Evolutionary conservation across 1,139 yeast species (phyloP).

Genomic region (Nakaseomyces delphensis): DNA sequence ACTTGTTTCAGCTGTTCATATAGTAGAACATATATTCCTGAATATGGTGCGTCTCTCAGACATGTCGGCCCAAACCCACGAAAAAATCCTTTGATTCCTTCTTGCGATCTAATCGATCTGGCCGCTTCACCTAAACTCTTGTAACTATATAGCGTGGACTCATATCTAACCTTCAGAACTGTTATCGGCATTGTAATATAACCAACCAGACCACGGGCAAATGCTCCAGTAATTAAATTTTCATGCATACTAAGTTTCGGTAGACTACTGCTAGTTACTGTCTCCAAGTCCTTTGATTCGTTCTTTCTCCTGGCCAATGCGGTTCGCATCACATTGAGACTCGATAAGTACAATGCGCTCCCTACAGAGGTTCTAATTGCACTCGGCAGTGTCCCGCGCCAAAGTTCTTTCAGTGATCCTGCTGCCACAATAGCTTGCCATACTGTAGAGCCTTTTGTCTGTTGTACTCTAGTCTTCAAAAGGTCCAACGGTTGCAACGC

Average conservation of each 20-base stretch:
- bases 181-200: conserved; percentile 96
- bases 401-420: conserved; percentile 46
- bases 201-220: conserved; percentile 77
- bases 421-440: conserved; percentile 41
- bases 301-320: conserved; percentile 36
- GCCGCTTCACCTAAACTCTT: conserved; percentile 57
- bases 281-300: conserved; percentile 1
- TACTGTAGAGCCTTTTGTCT: conserved; percentile 40
- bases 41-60: conserved; percentile 90
- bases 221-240: conserved; percentile 68
- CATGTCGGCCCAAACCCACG: conserved; percentile 83
- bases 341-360: conserved; percentile 74
- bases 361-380: conserved; percentile 86
- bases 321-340: conserved; percentile 54
- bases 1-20: conserved; percentile 64
- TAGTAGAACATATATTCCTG: conserved; percentile 80
- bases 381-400: conserved; percentile 94
- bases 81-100: conserved; percentile 63
- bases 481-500: conserved; percentile 84
- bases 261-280: conserved; percentile 34
- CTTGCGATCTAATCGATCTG: conserved; percentile 43
- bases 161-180: conserved; percentile 81
- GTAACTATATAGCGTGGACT: conserved; percentile 67
- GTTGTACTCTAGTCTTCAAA: conserved; percentile 84
- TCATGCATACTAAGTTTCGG: conserved; percentile 67